These are phyloP conservation scores for Stagonosporopsis cucurbitacearum DNA, from an alignment of 2,329 filamentous ascomycete genomes.

Conservation along the genomic window DNA sequence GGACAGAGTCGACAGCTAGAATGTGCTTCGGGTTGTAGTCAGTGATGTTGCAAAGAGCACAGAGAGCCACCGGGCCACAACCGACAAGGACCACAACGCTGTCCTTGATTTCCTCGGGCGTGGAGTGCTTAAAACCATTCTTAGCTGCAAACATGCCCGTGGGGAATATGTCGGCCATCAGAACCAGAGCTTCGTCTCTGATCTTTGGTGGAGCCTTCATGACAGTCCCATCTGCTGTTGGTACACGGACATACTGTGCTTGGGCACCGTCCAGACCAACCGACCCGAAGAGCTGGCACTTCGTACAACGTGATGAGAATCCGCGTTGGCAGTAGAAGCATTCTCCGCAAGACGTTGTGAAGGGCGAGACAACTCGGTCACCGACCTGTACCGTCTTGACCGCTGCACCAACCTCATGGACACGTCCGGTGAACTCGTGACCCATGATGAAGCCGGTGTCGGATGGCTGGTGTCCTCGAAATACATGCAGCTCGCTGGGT, in stretches of 20 bases:
- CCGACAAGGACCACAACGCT: constrained; percentile 81
- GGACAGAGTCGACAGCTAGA: constrained; percentile 80
- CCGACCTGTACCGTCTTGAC: constrained; percentile 75
- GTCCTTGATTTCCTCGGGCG: constrained; percentile 64
- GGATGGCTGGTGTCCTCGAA: constrained; percentile 78
- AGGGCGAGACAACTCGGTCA: constrained; percentile 81
- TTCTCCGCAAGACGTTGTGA: constrained; percentile 67
- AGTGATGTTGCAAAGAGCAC: constrained; percentile 78
- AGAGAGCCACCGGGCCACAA: constrained; percentile 81
- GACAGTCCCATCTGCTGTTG: constrained; percentile 80
- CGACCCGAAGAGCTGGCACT: constrained; percentile 74
- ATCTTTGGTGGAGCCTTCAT: constrained; percentile 75
- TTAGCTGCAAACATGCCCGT: constrained; percentile 80
- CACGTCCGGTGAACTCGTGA: constrained; percentile 84
- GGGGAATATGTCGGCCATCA: constrained; percentile 95
- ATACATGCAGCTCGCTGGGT: constrained; percentile 80
- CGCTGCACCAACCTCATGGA: constrained; percentile 69
- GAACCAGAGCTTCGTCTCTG: constrained; percentile 74
- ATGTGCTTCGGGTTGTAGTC: constrained; percentile 77
- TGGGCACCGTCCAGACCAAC: constrained; percentile 75
- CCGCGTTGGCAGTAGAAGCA: constrained; percentile 87
- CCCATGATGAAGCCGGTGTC: constrained; percentile 72
- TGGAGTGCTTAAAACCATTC: constrained; percentile 74
- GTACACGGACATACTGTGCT: constrained; percentile 77
- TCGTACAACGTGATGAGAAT: constrained; percentile 77